Evolutionary conservation across 805 yeast genomes (phyloP).

Genomic region (Kodamaea kaohsiungensis): DNA sequence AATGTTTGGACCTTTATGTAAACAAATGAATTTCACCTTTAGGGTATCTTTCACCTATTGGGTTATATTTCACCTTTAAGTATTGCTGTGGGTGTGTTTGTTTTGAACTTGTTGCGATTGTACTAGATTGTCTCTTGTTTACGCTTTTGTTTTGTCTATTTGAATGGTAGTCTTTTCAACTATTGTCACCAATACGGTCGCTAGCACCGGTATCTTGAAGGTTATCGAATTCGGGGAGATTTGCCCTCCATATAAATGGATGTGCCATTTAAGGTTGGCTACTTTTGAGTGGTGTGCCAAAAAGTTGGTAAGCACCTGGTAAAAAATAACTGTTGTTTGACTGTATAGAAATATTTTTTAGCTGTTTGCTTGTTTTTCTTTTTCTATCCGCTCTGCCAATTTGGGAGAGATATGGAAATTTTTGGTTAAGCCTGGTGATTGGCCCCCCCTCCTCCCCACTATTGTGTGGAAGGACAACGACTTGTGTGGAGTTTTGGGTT

Average conservation of each 20-base stretch:
- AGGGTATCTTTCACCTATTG: neutral
- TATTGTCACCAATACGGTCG: neutral
- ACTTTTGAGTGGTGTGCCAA: neutral
- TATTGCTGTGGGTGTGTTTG: neutral
- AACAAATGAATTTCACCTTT: neutral
- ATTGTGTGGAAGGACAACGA: neutral
- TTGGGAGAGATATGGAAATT: neutral
- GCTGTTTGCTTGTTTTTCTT: neutral
- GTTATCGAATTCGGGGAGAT: neutral
- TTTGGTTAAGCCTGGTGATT: neutral
- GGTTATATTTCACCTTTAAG: neutral
- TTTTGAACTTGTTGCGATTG: neutral
- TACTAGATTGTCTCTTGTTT: neutral
- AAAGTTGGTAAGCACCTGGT: neutral
- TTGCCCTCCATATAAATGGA: neutral
- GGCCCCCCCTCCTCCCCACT: neutral
- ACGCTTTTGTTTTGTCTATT: neutral
- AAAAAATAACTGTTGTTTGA: neutral
- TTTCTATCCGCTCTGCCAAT: neutral
- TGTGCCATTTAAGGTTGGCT: neutral
- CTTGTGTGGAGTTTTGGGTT: neutral
- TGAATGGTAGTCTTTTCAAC: neutral
- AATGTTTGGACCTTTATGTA: neutral
- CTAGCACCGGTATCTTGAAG: neutral
- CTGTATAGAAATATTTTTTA: neutral